Base-by-base conservation (phyloP, 2,329 filamentous ascomycete genomes). In the Exophiala dermatitidis region DNA sequence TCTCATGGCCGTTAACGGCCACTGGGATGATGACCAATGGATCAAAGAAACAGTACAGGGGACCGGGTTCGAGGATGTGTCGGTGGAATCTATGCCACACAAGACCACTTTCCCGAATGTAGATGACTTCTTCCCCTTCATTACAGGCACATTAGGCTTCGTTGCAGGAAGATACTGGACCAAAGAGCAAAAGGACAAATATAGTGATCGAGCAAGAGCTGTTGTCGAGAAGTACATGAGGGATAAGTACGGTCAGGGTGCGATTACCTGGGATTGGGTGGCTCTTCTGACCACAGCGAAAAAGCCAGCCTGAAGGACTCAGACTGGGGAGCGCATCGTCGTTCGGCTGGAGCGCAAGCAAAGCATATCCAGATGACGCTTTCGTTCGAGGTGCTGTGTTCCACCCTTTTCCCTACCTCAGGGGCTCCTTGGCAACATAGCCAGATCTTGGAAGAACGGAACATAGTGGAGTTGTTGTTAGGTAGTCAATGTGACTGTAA, bases 221-320 rank as follows among this genome's bases (percentile, higher is more conserved):
- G 54, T 47, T 4, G 42, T 57, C 5, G 48, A 53, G 30, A 49
- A 44, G n/a, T 55, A 52, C 41, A 52, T 60, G 52, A 26, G 26
- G 28, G 31, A 57, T 29, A 60, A 55, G 10, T 60, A 60, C 28
- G 38, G 46, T n/a, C 46, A 55, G 5, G 49, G 46, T 7, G 46
- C 47, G 43, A 50, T 60, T 48, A 44, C 34, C 9, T 60, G 57
- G 57, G 47, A 55, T 10, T 60, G 57, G 57, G 29, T 59, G 28
- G 67, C 67, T 5, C 60, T 69, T 51, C 42, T 70, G 40, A 64
- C 65, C 1, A 66, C 62, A 10, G 67, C 62, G 26, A 61, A 56
- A 44, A 70, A 69, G 53, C 46, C 62, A 8, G 47, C 8, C 5
- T 51, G n/a, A 48, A 19, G 19, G 19, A 19, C 19, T 19, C 19